Base-by-base conservation (phyloP, 129 eudicot species). In the Helianthus tuberosus region DNA sequence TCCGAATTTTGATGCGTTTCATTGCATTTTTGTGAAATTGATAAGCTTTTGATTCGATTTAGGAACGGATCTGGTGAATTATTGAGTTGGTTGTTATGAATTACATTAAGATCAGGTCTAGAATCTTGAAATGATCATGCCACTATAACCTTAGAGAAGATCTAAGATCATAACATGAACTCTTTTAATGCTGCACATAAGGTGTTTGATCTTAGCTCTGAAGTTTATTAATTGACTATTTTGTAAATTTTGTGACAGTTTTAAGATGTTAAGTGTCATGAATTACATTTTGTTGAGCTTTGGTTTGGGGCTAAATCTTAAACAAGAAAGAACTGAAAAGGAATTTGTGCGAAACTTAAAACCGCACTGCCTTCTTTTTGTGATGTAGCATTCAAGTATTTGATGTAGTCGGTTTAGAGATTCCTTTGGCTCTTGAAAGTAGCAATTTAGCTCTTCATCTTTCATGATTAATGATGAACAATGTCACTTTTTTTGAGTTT, bases 51-150 rank as follows among this genome's bases (percentile, higher is more conserved):
- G 44, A 43, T 52, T 27, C 15, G 51, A 71, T 49, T 58, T 25
- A 53, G 53, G 73, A 41, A 64, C 68, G 41, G 73, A 78, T 78
- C 77, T 78, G 73, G 53, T 64, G 51, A 71, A 71, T 35, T 71
- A 12, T 29, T 49, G 72, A 14, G 3, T 8, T 17, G 29, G 66
- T 52, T 20, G 52, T 38, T 65, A 3, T 55, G 53, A 62, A 68
- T 77, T 36, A 9, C 55, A 62, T 38, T 23, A 46, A 35, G 71
- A 77, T 70, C 66, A 52, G 74, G 64, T 51, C 63, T 51, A n/a
- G 23, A 13, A n/a, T 9, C 8, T 51, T 27, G 74, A 62, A 62
- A 36, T 9, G 27, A 39, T 64, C 80, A 44, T 67, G 60, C 5
- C 39, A 35, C 11, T 55, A 47, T n/a, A 60, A 41, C 50, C 53